Evolutionary conservation across 2,329 filamentous ascomycete genomes (phyloP).

Genomic region (Aspergillus proliferans): DNA sequence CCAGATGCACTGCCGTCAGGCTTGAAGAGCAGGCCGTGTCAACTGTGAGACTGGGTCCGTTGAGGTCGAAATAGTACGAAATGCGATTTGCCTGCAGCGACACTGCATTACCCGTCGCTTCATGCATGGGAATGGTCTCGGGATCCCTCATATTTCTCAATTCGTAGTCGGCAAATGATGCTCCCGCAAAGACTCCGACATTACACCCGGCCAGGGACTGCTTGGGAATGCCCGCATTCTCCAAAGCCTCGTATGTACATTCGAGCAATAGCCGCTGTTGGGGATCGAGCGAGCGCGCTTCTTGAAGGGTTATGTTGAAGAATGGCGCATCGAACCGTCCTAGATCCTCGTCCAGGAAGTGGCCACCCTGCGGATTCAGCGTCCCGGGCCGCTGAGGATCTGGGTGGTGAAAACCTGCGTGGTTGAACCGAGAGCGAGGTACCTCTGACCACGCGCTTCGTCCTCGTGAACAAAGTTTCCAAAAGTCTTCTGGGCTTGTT

Average conservation of each 20-base stretch:
- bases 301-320: slow-evolving; percentile 18
- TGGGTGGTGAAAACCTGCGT: slow-evolving; percentile 17
- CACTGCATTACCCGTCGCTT: slow-evolving; percentile 16
- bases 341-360: slow-evolving; percentile 21
- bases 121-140: slow-evolving; percentile 14
- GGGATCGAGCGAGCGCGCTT: slow-evolving; percentile 21
- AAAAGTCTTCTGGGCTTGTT: slow-evolving; percentile 16
- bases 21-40: slow-evolving; percentile 25
- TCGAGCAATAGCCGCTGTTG: slow-evolving; percentile 21
- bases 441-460: slow-evolving; percentile 17
- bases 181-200: slow-evolving; percentile 18
- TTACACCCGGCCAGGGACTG: slow-evolving; percentile 16
- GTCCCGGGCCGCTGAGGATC: slow-evolving; percentile 16
- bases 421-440: slow-evolving; percentile 16
- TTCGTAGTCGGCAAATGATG: slow-evolving; percentile 19
- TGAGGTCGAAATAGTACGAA: slow-evolving; percentile 23
- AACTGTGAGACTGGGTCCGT: slow-evolving; percentile 22
- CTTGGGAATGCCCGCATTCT: slow-evolving; percentile 23
- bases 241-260: slow-evolving; percentile 21
- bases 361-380: slow-evolving; percentile 17
- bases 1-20: slow-evolving; percentile 22
- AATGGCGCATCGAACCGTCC: slow-evolving; percentile 22
- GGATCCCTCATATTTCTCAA: slow-evolving; percentile 17
- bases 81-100: slow-evolving; percentile 21
- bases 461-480: slow-evolving; percentile 17